These are phyloP conservation scores for Fusarium mexicanum DNA, from an alignment of 2,329 filamentous ascomycete species.

Conservation along the genomic window DNA sequence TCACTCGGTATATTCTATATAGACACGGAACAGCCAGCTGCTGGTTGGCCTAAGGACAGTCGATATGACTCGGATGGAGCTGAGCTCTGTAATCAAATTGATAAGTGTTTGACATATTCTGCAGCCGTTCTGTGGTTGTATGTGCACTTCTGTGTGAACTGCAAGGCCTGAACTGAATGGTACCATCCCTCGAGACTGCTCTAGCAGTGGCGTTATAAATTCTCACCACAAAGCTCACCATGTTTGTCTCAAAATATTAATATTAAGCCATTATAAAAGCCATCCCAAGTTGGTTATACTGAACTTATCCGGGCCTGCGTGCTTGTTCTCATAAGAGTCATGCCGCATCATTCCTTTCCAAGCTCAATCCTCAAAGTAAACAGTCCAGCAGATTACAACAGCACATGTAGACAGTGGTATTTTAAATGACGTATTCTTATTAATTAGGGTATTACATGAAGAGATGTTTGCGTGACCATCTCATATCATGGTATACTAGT, in stretches of 20 bases:
- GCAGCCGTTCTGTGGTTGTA: background rate
- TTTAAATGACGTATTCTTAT: background rate
- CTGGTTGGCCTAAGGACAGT: conserved; percentile 12
- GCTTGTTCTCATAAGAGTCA: background rate
- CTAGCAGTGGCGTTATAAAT: background rate
- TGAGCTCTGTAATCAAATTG: conserved; percentile 25
- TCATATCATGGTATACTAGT: conserved; percentile 8
- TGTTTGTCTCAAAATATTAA: background rate
- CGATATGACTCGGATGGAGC: conserved; percentile 14
- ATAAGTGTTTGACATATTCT: background rate
- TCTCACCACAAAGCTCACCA: background rate
- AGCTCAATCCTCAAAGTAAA: background rate
- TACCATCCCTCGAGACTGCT: background rate
- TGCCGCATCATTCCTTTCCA: background rate
- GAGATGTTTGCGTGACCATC: conserved; percentile 16
- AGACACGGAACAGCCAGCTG: conserved; percentile 11
- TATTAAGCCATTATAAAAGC: background rate
- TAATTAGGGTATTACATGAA: conserved; percentile 22
- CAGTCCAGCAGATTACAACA: background rate
- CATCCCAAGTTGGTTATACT: background rate
- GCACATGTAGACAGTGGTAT: background rate
- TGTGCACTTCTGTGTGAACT: background rate
- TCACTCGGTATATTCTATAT: conserved; percentile 17
- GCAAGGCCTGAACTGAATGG: too few relatives aligned
- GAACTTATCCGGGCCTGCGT: background rate